Base-by-base conservation (phyloP, 805 yeast species). In the Candida insectorum region DNA sequence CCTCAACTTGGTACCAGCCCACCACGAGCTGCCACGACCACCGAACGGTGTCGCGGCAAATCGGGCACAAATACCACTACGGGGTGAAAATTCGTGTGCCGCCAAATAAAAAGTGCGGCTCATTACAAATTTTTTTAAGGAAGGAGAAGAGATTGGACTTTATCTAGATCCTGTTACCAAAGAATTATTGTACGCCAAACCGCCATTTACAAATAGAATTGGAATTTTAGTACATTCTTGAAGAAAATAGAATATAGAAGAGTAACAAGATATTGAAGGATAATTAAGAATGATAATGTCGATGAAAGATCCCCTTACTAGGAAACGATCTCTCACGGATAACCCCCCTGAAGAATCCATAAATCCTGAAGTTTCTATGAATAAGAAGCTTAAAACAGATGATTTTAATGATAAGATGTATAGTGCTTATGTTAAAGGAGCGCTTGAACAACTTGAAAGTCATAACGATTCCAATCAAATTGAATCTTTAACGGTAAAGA, bases 371-470 rank as follows among this genome's bases (percentile, higher is more conserved):
- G 30, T 31, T 36, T 38, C 26, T 27, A 19, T 22, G 10, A 29
- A 18, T n/a, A 18, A 26, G 16, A 21, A 17, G 24, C 15, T 23
- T 9, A 29, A 16, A 25, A 28, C 27, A 20, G 29, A 40, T 22
- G 39, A 40, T 16, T 60, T 63, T 39, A 56, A 65, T 25, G 67
- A 60, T 30, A 56, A 58, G 48, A 60, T 65, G 68, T 66, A 63
- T 48, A 39, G 58, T 19, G 51, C 64, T 28, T 73, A 73, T 49
- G 77, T 84, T 22, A 71, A 71, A 44, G 71, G 85, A 33, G 93
- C 91, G 19, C 60, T 86, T 43, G 84, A 79, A 30, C 73, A 81
- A 33, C 62, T 84, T 48, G 88, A 81, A 36, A 73, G 27, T 20
- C 11, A 54, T 58, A 51, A 62, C 36, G 85, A 81, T 51, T 44